Evolutionary conservation across 352 stramenopile genomes (phyloP).

Genomic region (Pythium oligandrum): DNA sequence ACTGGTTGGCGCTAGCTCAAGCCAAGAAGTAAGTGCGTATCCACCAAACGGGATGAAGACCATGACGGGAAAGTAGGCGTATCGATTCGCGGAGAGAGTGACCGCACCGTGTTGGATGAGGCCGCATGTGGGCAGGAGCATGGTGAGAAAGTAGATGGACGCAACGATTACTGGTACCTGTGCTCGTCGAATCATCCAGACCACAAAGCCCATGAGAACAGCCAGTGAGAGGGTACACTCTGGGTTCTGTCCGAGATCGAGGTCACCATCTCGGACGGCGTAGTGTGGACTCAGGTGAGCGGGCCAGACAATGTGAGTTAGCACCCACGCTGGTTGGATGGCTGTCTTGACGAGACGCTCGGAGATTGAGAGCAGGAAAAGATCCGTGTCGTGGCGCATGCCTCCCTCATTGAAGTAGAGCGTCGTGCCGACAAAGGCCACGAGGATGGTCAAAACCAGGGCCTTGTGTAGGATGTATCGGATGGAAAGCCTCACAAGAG

Average conservation of each 20-base stretch:
- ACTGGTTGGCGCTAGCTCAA: constrained; percentile 1
- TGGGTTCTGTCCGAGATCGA: constrained; percentile 22
- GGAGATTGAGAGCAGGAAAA: constrained; percentile 25
- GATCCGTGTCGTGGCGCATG: constrained; percentile 29
- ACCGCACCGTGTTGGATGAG: constrained; percentile 74
- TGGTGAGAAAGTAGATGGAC: constrained; percentile 29
- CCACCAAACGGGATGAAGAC: constrained; percentile 37
- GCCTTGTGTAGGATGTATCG: constrained; percentile 25
- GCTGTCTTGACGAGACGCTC: constrained; percentile 46
- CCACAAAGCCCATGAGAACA: constrained; percentile 10
- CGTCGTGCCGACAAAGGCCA: constrained; percentile 32
- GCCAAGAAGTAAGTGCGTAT: constrained; percentile 11
- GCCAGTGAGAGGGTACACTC: constrained; percentile 32
- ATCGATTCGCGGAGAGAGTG: constrained; percentile 43
- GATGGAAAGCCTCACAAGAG: background rate
- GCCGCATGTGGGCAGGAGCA: constrained; percentile 53
- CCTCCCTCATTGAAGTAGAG: constrained; percentile 42
- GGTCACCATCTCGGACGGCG: constrained; percentile 27
- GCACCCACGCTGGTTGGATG: constrained; percentile 30
- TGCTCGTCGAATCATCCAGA: background rate
- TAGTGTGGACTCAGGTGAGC: constrained; percentile 52
- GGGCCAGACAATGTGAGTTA: constrained; percentile 40
- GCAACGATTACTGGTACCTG: constrained; percentile 15
- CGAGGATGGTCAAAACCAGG: constrained; percentile 13
- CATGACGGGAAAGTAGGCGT: constrained; percentile 56